Conservation (phyloP, 495 filamentous ascomycete species). For the Usnea hakonensis region DNA sequence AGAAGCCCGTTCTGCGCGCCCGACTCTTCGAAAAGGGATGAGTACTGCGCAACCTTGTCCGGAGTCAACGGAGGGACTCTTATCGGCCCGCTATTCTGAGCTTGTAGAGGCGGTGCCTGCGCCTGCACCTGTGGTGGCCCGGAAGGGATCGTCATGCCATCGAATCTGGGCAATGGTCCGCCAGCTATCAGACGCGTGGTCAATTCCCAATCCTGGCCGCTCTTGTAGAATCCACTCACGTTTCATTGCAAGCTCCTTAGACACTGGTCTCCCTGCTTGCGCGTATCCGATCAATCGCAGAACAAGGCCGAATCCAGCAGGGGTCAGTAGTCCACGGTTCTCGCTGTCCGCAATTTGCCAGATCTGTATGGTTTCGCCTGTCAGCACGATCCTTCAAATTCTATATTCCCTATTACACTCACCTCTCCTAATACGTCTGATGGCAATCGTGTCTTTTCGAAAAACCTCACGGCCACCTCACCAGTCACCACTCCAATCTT, state of each 20-base stretch:
- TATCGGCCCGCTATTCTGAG: slow-evolving; percentile 64
- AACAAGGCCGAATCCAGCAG: slow-evolving; percentile 82
- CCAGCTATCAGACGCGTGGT: slow-evolving; percentile 49
- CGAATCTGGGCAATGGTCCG: slow-evolving; percentile 78
- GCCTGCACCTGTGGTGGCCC: slow-evolving; percentile 26
- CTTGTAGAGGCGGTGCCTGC: slow-evolving; percentile 34
- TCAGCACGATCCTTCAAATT: slow-evolving; percentile 1
- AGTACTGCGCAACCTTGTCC: slow-evolving; percentile 83
- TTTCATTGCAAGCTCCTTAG: slow-evolving; percentile 65
- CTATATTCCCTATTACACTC: slow-evolving; percentile 24
- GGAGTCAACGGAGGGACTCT: slow-evolving; percentile 84
- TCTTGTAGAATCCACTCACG: slow-evolving; percentile 36
- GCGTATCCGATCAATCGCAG: slow-evolving; percentile 92
- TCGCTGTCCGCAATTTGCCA: slow-evolving; percentile 98
- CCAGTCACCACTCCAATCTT: slow-evolving; percentile 90
- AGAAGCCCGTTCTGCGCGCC: slow-evolving; percentile 70
- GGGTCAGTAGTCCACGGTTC: slow-evolving; percentile 88
- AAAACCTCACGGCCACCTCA: slow-evolving; percentile 94
- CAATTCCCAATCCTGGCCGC: slow-evolving; percentile 18
- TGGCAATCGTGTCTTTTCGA: slow-evolving; percentile 86
- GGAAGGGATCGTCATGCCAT: slow-evolving; percentile 55
- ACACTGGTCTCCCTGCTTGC: slow-evolving; percentile 73
- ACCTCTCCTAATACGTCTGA: slow-evolving; percentile 85
- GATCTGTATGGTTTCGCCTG: slow-evolving; percentile 53
- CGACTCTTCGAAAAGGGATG: slow-evolving; percentile 78